Percentiles rank a stretch among this genome's conserved stretches.
Conservation (phyloP, 2,329 filamentous ascomycete species). For the Fusarium setosum region DNA sequence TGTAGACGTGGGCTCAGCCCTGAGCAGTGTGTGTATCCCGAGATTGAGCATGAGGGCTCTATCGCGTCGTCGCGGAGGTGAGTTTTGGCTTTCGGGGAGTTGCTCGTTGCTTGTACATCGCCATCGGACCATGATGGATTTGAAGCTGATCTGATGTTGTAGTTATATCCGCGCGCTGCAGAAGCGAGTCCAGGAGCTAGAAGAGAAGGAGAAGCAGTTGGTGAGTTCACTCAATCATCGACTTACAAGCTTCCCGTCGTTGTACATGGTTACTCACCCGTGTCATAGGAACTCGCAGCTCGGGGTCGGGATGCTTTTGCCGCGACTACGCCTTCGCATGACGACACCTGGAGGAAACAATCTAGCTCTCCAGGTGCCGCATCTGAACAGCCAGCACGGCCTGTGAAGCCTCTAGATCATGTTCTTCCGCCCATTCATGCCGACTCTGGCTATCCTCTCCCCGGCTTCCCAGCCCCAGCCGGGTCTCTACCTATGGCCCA, state of each 20-base stretch:
- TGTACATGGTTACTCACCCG: constrained; percentile 5
- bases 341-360: constrained; percentile 37
- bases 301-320: constrained; percentile 27
- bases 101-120: too few species aligned
- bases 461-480: constrained; percentile 18
- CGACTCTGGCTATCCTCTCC: constrained; percentile 27
- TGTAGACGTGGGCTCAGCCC: constrained; percentile 37
- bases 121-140: neutral
- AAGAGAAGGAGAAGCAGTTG: constrained; percentile 40
- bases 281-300: constrained; percentile 26
- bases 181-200: constrained; percentile 43
- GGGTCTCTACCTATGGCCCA: constrained; percentile 31
- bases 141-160: neutral
- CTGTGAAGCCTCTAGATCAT: constrained; percentile 27
- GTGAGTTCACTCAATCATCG: constrained; percentile 29
- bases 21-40: constrained; percentile 42
- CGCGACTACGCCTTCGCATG: constrained; percentile 31
- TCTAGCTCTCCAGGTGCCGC: constrained; percentile 30
- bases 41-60: constrained; percentile 44
- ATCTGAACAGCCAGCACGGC: constrained; percentile 29
- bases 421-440: constrained; percentile 36
- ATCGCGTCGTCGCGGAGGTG: constrained; percentile 44
- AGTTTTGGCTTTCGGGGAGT: too few species aligned
- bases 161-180: constrained; percentile 44
- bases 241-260: neutral